Conservation (phyloP, 306 rosid species). For the Pyrus communis region DNA sequence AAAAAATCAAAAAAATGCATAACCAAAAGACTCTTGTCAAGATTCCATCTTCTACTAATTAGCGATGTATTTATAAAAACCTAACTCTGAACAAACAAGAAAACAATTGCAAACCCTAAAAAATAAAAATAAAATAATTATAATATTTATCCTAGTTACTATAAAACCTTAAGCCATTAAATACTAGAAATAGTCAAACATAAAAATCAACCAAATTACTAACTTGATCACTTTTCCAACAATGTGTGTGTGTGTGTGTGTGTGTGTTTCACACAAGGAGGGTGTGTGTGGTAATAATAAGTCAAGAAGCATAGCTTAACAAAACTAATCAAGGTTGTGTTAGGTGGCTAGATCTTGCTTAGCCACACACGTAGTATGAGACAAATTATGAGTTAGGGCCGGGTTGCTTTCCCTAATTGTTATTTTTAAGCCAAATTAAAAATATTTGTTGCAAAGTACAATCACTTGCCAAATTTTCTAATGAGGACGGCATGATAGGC, state of each 20-base stretch:
- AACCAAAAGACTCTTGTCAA: no score
- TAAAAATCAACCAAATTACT: no score
- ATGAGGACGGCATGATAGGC: constrained; percentile 23
- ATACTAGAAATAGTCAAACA: neutral
- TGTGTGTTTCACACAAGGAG: no score
- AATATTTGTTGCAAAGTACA: constrained; percentile 25
- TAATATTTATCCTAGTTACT: no score
- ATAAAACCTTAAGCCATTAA: neutral
- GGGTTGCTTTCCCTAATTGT: constrained; percentile 46
- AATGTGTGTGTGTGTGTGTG: no score
- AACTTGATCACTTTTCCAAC: no score
- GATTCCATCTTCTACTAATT: neutral
- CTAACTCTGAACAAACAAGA: neutral
- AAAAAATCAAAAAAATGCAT: neutral
- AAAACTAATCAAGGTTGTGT: constrained; percentile 36
- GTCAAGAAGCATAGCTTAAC: constrained; percentile 16
- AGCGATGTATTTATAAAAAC: neutral
- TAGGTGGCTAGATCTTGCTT: constrained; percentile 26
- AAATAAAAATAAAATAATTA: no score
- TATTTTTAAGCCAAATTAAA: constrained; percentile 27
- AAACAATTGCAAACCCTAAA: neutral
- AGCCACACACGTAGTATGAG: constrained; percentile 28
- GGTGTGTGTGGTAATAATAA: no score
- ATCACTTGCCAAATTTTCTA: constrained; percentile 28
- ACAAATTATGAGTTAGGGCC: constrained; percentile 24